Evolutionary conservation across 2,329 filamentous ascomycete species (phyloP).

Genomic region (Neobulgaria alba): DNA sequence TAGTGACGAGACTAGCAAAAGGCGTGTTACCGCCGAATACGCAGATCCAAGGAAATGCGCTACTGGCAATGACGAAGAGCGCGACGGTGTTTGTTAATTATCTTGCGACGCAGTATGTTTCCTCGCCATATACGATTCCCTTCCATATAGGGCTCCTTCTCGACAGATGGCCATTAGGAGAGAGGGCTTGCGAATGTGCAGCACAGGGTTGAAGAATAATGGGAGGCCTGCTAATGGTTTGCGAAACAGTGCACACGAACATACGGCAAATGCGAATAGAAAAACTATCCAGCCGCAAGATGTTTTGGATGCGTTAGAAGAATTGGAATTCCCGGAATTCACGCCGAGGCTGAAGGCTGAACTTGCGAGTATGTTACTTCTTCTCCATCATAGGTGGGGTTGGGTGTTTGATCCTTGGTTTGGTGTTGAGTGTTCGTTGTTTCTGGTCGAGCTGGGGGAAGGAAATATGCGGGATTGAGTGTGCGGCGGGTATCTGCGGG

Average conservation of each 20-base stretch:
- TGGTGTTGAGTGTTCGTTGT: not conserved
- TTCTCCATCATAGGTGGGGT: conserved; percentile 11
- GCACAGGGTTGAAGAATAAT: not conserved
- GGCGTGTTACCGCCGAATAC: conserved; percentile 73
- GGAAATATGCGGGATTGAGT: no score
- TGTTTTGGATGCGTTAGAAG: conserved; percentile 68
- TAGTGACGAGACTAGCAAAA: conserved; percentile 72
- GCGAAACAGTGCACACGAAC: conserved; percentile 57
- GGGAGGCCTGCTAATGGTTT: conserved; percentile 1
- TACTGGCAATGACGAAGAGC: conserved; percentile 71
- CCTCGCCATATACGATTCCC: not conserved
- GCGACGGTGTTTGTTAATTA: conserved; percentile 80
- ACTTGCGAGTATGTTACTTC: conserved; percentile 49
- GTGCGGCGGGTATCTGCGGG: no score
- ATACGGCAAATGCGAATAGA: conserved; percentile 56
- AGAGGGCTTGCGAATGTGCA: no score
- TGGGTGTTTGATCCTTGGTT: not conserved
- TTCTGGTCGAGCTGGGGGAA: not conserved
- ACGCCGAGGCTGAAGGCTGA: conserved; percentile 64
- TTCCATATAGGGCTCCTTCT: not conserved
- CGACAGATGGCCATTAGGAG: no score
- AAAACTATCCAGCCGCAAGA: conserved; percentile 72
- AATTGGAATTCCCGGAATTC: conserved; percentile 65
- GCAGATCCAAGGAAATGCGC: conserved; percentile 74
- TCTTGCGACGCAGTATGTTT: conserved; percentile 61